phyloP scores from a whole-genome alignment of 208 protist species.

The Herpetomonas samuelpessoai region DNA sequence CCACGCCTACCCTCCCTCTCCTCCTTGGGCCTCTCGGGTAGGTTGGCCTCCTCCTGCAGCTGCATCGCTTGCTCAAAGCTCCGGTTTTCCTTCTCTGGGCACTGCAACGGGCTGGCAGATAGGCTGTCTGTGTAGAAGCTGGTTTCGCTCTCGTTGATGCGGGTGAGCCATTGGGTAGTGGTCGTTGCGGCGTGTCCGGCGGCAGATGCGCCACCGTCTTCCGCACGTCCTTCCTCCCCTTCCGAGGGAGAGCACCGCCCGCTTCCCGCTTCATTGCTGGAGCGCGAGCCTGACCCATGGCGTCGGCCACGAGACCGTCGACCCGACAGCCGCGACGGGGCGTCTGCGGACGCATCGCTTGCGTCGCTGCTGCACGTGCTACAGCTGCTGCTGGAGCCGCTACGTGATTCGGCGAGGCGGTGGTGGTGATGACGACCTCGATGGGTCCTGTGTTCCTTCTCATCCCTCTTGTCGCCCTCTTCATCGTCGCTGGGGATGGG shows the following conservation, averaged over 20 bases:
- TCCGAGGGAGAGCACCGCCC: no score
- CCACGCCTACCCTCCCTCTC: no score
- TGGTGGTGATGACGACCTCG: neutral
- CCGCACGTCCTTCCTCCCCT: neutral
- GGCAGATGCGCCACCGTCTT: neutral
- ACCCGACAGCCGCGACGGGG: neutral
- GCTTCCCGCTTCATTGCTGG: no score
- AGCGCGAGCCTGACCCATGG: neutral
- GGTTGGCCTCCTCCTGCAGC: neutral
- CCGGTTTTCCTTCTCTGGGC: neutral
- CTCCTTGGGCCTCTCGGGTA: no score
- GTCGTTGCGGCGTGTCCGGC: neutral
- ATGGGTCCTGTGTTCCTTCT: no score
- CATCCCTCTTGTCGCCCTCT: neutral
- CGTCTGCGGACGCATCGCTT: neutral
- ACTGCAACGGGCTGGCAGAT: neutral
- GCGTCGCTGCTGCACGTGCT: neutral
- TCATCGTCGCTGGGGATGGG: neutral
- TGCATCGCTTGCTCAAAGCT: neutral
- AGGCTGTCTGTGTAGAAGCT: neutral
- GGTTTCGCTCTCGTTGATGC: neutral
- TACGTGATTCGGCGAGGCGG: no score
- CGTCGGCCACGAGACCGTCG: neutral
- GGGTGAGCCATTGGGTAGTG: neutral
- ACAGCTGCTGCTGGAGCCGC: neutral